phyloP scores from a whole-genome alignment of 768 basidiomycete species.

The Rickenella mellea region DNA sequence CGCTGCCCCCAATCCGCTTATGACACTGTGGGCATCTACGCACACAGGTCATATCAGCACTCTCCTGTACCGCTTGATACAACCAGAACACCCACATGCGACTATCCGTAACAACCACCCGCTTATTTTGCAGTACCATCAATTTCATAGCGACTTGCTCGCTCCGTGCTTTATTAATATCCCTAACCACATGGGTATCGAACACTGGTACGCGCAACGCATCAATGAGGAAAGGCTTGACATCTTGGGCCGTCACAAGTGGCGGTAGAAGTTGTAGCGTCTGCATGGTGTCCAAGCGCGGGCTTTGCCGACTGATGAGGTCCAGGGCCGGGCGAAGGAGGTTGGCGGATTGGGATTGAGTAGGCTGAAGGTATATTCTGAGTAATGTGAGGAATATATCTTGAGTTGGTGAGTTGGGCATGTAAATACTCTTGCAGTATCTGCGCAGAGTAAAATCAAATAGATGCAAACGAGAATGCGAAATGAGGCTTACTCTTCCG shows the following conservation, averaged over 20 bases:
- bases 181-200: constrained; percentile 58
- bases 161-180: constrained; percentile 63
- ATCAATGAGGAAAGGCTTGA: constrained; percentile 70
- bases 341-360: constrained; percentile 36
- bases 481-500: constrained; percentile 63
- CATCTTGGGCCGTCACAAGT: constrained; percentile 73
- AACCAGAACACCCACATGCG: constrained; percentile 60
- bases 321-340: constrained; percentile 76
- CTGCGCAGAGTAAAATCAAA: constrained; percentile 28
- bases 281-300: constrained; percentile 71
- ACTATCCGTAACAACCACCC: constrained; percentile 86
- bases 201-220: constrained; percentile 57
- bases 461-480: constrained; percentile 1
- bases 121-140: constrained; percentile 67
- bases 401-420: constrained; percentile 39
- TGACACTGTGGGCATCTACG: constrained; percentile 90
- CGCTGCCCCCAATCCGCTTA: constrained; percentile 86
- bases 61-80: too few relatives aligned
- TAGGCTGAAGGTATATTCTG: constrained; percentile 78
- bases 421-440: constrained; percentile 82
- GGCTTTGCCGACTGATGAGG: constrained; percentile 79
- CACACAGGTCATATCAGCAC: constrained; percentile 4
- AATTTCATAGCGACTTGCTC: constrained; percentile 68
- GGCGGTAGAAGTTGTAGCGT: constrained; percentile 85
- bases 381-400: constrained; percentile 79